Base-by-base conservation (phyloP, 2,329 filamentous ascomycete genomes). In the Pseudogymnoascus destructans region DNA sequence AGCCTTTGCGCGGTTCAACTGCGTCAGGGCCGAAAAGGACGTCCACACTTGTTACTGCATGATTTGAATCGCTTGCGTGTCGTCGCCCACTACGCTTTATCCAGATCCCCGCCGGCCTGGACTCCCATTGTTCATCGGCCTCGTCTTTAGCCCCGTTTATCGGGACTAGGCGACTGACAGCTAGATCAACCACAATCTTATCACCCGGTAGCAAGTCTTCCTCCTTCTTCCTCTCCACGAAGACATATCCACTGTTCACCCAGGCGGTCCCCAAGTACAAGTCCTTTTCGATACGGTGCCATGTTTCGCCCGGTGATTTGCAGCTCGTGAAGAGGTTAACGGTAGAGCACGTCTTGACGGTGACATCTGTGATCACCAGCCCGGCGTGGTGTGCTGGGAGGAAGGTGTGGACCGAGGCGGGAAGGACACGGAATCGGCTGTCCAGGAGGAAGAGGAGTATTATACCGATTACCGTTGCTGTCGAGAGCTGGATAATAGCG, bases 1-100 rank as follows among this genome's bases (percentile, higher is more conserved):
- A 98, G 27, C 87, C 87, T 1, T 84, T 80, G 59, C 93, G 82
- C 4, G 89, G 91, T 69, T 98, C 93, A 30, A 91, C 88, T 8
- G 91, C 92, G 72, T 88, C 84, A 6, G 82, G 75, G 23, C 84
- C 82, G 66, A 87, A 87, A 11, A 89, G 70, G 3, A 89, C 76
- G 70, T 89, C 85, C 2, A 88, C 75, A 3, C 81, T 81, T 0
- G 85, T 89, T 35, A 89, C 74, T 0, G 79, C 79, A 35, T 67
- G 59, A 5, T 65, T 38, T 9, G 64, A 67, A 62, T 70, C 68
- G 59, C 76, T 78, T 30, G 78, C 76, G n/a, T 79, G 80, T 58
- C 81, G 74, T 52, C 66, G 66, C 30, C 65, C 62, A 25, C 64
- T 66, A 32, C 68, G 60, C 68, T 85, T 80, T 60, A 89, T 71